Conservation (phyloP, 2,329 filamentous ascomycete genomes). For the Penicillium sp. region DNA sequence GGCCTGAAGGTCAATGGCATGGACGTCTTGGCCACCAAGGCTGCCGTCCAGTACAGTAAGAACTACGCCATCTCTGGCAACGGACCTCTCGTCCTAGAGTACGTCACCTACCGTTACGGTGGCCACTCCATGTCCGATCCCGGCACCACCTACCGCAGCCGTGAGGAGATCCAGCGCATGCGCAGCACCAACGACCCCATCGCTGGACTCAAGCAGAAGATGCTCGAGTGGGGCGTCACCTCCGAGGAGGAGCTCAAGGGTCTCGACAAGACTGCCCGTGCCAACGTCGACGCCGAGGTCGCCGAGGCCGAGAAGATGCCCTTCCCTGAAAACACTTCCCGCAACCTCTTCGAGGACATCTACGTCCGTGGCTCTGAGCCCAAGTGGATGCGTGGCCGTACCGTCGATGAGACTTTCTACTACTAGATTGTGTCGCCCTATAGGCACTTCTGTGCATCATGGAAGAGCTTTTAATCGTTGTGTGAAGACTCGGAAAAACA, state of each 20-base stretch:
- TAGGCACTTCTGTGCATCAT: conserved; percentile 9
- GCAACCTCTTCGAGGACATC: conserved; percentile 94
- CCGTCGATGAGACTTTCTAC: conserved; percentile 89
- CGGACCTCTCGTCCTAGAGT: conserved; percentile 94
- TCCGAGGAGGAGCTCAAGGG: conserved; percentile 93
- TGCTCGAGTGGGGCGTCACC: conserved; percentile 90
- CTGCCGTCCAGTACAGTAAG: conserved; percentile 90
- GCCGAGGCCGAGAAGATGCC: conserved; percentile 86
- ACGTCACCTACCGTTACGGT: conserved; percentile 98
- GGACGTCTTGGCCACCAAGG: conserved; percentile 97
- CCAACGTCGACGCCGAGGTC: conserved; percentile 83
- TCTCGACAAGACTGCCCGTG: conserved; percentile 90
- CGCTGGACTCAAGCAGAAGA: conserved; percentile 95
- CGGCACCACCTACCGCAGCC: conserved; percentile 97
- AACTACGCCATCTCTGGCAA: conserved; percentile 79
- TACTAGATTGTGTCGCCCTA: conserved; percentile 47
- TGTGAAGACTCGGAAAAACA: conserved; percentile 9
- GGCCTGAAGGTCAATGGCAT: conserved; percentile 99
- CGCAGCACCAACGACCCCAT: conserved; percentile 98
- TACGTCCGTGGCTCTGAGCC: conserved; percentile 88
- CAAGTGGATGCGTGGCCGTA: conserved; percentile 80
- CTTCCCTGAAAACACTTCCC: conserved; percentile 69
- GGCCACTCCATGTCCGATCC: conserved; percentile 99
- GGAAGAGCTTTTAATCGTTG: conserved; percentile 15
- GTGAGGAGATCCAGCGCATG: conserved; percentile 99